Percentiles rank a stretch among this genome's conserved stretches.
These are phyloP conservation scores for Hymenoscyphus fructigenus DNA, from an alignment of 2,329 filamentous ascomycete genomes.

Conservation along the genomic window DNA sequence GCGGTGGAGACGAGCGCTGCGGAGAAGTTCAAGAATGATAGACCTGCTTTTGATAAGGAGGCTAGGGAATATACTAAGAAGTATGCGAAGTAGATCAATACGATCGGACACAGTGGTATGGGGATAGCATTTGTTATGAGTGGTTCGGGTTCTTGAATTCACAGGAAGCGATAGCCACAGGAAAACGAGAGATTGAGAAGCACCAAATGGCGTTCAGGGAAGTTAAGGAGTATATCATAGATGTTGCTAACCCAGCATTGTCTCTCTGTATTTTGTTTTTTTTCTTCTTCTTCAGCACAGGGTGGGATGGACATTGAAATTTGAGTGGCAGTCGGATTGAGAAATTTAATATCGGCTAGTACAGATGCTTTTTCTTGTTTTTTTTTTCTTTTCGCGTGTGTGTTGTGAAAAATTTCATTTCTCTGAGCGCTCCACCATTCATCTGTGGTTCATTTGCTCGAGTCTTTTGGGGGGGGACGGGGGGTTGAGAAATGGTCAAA, in stretches of 20 bases:
- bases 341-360: neutral
- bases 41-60: constrained; percentile 61
- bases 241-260: neutral
- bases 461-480: no score
- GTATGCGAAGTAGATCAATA: constrained; percentile 49
- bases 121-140: neutral
- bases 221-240: neutral
- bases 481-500: neutral
- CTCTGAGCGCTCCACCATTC: neutral
- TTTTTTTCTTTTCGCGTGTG: neutral
- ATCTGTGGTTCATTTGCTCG: neutral
- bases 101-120: neutral
- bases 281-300: neutral
- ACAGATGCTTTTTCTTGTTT: neutral
- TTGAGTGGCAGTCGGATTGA: no score
- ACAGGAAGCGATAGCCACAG: no score
- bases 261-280: neutral
- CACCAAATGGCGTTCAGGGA: neutral
- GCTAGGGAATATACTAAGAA: constrained; percentile 67
- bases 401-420: neutral
- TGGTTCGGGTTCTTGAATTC: no score
- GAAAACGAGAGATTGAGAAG: neutral
- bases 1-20: constrained; percentile 68
- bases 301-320: neutral
- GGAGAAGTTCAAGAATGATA: constrained; percentile 66